Base-by-base conservation (phyloP, 148 eudicot genomes). In the Limonium bicolor region DNA sequence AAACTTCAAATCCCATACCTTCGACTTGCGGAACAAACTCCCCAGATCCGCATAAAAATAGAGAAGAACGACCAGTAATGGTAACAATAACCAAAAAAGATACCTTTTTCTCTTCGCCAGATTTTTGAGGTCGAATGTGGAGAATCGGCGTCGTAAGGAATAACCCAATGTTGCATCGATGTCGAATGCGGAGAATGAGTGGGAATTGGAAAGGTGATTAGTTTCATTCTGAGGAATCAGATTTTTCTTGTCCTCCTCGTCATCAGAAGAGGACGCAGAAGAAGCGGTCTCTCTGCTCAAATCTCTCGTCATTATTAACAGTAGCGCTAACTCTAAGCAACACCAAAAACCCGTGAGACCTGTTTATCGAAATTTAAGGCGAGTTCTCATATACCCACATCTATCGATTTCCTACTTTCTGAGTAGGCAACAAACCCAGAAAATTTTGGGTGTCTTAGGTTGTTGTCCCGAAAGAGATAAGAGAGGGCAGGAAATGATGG, bases 231-330 rank as follows among this genome's bases (percentile, higher is more conserved):
- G 64, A 16, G 25, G 32, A 26, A 79, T 64, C 19, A 75, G 64
- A 17, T 42, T 59, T 21, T 41, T 59, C 16, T 51, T 58, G 53
- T 79, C 82, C 12, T 31, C 58, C 11, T 74, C 82, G 50, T 74
- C 87, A 20, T 67, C 77, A 46, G 68, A 75, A 0, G 80, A 70
- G n/a, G n/a, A n/a, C n/a, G n/a, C n/a, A 28, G 62, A 40, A 3
- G 54, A 27, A 24, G 64, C 63, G 21, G 62, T 45, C 1, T 62
- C 67, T 27, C 57, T 54, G 1, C 28, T 27, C 30, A 30, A 38
- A 31, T 54, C 58, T 24, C 42, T 54, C 58, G 42, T 54, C 58
- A 32, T 54, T 13, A 18, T 20, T n/a, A n/a, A n/a, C n/a, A n/a
- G n/a, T n/a, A n/a, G n/a, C n/a, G n/a, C n/a, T n/a, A n/a, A n/a